phyloP scores from a whole-genome alignment of 2,329 filamentous ascomycete genomes.

The Pseudogymnoascus sp. region DNA sequence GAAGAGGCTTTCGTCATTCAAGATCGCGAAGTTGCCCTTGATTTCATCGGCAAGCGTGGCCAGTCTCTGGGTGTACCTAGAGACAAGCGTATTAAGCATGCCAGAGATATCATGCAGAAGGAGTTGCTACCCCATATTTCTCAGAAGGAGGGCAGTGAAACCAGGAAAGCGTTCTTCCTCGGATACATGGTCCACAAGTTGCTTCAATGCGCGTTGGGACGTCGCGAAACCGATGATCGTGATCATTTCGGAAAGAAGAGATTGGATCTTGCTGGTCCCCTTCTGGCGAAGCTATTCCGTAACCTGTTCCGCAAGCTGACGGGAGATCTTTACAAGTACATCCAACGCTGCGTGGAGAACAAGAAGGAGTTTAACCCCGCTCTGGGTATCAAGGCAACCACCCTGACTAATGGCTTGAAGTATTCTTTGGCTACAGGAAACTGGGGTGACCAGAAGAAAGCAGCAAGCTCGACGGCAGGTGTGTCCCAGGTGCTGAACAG shows the following conservation, averaged over 20 bases:
- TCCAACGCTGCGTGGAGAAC: constrained; percentile 85
- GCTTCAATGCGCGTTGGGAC: constrained; percentile 84
- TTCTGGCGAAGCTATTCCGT: constrained; percentile 94
- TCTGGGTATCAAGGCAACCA: constrained; percentile 82
- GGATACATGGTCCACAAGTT: constrained; percentile 98
- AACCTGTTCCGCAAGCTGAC: constrained; percentile 85
- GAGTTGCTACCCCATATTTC: constrained; percentile 96
- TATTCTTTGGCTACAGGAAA: constrained; percentile 97
- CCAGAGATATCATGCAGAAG: constrained; percentile 91
- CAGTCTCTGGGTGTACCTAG: constrained; percentile 65
- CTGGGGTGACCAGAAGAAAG: constrained; percentile 99
- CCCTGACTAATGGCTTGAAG: constrained; percentile 87
- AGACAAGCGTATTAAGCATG: constrained; percentile 85
- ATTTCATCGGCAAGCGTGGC: constrained; percentile 92
- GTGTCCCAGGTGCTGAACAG: constrained; percentile 97
- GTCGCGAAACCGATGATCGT: constrained; percentile 90
- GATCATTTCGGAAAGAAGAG: constrained; percentile 99
- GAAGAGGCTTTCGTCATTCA: constrained; percentile 96
- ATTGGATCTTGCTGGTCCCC: constrained; percentile 84
- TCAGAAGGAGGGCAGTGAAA: constrained; percentile 88
- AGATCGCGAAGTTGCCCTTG: constrained; percentile 85
- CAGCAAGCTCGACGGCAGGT: constrained; percentile 86
- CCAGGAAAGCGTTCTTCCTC: constrained; percentile 92
- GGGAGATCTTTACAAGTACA: constrained; percentile 80
- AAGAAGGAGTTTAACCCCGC: constrained; percentile 84